phyloP scores from a whole-genome alignment of 2,329 filamentous ascomycete species.

The Microcyclosporella mali region DNA sequence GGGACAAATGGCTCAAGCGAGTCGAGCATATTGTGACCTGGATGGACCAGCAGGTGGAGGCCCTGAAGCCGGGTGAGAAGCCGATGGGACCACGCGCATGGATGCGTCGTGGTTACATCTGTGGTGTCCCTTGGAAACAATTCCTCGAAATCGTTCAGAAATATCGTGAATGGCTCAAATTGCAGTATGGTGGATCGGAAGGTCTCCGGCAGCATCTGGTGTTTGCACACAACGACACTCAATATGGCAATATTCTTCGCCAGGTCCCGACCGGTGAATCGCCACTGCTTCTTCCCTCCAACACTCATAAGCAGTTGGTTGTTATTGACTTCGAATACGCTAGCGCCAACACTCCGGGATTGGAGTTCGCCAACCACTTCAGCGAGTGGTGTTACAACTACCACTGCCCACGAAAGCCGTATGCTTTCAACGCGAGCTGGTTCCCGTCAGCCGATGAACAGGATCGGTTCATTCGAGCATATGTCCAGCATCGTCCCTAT shows the following conservation, averaged over 20 bases:
- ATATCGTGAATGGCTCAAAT: slow-evolving; percentile 69
- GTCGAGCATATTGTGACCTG: slow-evolving; percentile 56
- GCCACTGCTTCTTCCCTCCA: slow-evolving; percentile 78
- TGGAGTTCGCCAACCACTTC: slow-evolving; percentile 97
- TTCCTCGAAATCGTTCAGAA: slow-evolving; percentile 71
- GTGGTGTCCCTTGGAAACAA: slow-evolving; percentile 72
- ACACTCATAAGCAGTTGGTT: slow-evolving; percentile 90
- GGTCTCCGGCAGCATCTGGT: slow-evolving; percentile 69
- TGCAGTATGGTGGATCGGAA: slow-evolving; percentile 61
- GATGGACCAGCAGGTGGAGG: slow-evolving; percentile 55
- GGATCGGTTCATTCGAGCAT: slow-evolving; percentile 74
- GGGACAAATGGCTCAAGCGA: slow-evolving; percentile 81
- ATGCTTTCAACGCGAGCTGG: slow-evolving; percentile 57
- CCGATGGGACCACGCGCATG: slow-evolving; percentile 47
- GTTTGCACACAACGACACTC: slow-evolving; percentile 98
- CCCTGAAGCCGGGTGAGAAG: slow-evolving; percentile 39
- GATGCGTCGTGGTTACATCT: slow-evolving; percentile 70
- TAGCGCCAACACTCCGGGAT: slow-evolving; percentile 74
- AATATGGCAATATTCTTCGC: slow-evolving; percentile 96
- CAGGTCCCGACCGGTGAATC: slow-evolving; percentile 65
- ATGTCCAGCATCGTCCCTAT: slow-evolving; percentile 72
- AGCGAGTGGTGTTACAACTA: slow-evolving; percentile 98
- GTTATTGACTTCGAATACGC: slow-evolving; percentile 99
- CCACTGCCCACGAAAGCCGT: slow-evolving; percentile 60
- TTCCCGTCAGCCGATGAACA: slow-evolving; percentile 82